Evolutionary conservation across 768 basidiomycete species (phyloP).

Genomic region (Russula brevipes): DNA sequence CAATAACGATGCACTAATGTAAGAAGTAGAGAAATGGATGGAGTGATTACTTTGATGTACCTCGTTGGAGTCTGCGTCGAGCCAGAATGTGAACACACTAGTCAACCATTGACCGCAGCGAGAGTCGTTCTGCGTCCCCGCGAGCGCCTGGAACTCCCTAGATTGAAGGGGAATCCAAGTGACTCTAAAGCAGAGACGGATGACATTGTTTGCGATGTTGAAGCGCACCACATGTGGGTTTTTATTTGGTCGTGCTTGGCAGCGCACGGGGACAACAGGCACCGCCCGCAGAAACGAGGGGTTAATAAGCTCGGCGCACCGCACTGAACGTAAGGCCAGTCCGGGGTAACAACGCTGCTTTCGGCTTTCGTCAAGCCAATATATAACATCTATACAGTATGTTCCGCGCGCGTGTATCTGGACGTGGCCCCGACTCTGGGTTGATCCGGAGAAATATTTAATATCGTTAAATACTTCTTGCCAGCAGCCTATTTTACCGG

Average conservation of each 20-base stretch:
- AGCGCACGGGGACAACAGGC: not conserved
- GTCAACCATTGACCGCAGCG: slow-evolving; percentile 23
- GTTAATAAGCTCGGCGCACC: no score
- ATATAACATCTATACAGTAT: no score
- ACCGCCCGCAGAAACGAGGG: not conserved
- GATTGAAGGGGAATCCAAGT: slow-evolving; percentile 27
- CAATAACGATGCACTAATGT: not conserved
- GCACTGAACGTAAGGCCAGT: not conserved
- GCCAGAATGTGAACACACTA: slow-evolving; percentile 14
- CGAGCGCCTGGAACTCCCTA: slow-evolving; percentile 29
- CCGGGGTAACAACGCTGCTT: no score
- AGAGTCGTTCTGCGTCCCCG: slow-evolving; percentile 27
- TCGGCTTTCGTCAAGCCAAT: no score
- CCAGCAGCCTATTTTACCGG: no score
- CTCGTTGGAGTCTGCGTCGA: slow-evolving; percentile 24
- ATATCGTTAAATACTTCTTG: no score
- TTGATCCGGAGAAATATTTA: no score
- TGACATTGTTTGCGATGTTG: slow-evolving; percentile 1
- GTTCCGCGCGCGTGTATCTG: no score
- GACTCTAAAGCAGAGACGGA: slow-evolving; percentile 29
- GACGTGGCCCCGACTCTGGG: no score
- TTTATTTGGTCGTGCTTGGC: slow-evolving; percentile 24
- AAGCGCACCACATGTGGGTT: not conserved
- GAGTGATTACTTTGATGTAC: slow-evolving; percentile 5
- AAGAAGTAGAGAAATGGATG: not conserved